Evolutionary conservation across 441 rosid genomes (phyloP).

Genomic region (Populus hybrid): DNA sequence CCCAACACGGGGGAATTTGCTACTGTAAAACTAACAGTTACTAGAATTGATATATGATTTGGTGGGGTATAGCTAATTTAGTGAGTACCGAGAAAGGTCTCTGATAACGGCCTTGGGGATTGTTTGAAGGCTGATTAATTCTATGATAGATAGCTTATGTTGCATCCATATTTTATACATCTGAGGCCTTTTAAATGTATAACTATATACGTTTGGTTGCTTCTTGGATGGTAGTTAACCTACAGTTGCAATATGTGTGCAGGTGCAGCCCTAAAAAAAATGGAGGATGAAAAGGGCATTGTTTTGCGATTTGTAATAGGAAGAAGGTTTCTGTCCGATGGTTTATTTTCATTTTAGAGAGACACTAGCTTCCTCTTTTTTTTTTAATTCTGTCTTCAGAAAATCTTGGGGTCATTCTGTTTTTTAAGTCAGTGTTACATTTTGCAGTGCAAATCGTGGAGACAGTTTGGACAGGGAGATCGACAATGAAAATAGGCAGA

Average conservation of each 20-base stretch:
- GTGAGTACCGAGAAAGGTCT: neutral
- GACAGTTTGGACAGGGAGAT: conserved; percentile 77
- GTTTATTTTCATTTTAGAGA: neutral
- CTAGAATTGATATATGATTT: neutral
- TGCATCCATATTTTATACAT: neutral
- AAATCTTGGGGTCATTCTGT: neutral
- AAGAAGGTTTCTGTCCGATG: conserved; percentile 49
- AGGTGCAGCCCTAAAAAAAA: conserved; percentile 46
- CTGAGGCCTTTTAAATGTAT: neutral
- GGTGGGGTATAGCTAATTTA: neutral
- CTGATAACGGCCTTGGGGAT: neutral
- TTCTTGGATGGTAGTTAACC: conserved; percentile 11
- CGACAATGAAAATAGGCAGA: conserved; percentile 71
- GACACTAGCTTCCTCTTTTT: neutral
- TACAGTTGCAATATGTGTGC: conserved; percentile 25
- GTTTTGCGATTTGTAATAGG: conserved; percentile 77
- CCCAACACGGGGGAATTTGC: neutral
- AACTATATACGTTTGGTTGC: neutral
- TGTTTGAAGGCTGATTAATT: neutral
- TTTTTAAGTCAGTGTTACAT: neutral
- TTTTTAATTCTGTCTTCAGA: conserved; percentile 11
- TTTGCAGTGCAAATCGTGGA: conserved; percentile 66
- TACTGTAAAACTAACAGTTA: neutral
- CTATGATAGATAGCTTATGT: neutral
- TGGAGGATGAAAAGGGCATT: conserved; percentile 77